Percentiles rank a stretch among this genome's conserved stretches.
Conservation (phyloP, 2,329 filamentous ascomycete species). For the Colletotrichum neosansevieriae region DNA sequence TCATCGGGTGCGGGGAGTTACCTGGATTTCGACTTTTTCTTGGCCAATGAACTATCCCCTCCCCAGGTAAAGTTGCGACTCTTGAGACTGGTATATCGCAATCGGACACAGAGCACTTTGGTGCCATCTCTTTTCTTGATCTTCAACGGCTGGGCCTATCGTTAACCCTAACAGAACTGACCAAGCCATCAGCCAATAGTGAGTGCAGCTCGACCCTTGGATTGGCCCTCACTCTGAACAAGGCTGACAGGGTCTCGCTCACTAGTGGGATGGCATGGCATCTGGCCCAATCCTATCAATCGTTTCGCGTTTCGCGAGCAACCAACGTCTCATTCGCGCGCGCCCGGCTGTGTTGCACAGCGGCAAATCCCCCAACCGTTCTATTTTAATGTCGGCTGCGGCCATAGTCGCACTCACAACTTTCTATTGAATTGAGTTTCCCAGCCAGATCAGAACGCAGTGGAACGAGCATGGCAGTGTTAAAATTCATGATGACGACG, state of each 20-base stretch:
- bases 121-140: too few relatives aligned
- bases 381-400: neutral
- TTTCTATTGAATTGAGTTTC: neutral
- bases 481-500: neutral
- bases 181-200: too few relatives aligned
- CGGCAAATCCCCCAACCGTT: slow-evolving; percentile 2
- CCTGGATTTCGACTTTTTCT: neutral
- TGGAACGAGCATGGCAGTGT: neutral
- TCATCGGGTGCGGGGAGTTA: neutral
- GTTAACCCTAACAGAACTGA: too few relatives aligned
- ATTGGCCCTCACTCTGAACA: neutral
- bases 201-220: too few relatives aligned
- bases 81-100: too few relatives aligned
- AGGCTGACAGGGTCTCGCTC: neutral
- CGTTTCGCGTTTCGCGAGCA: neutral
- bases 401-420: too few relatives aligned
- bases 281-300: neutral
- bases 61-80: neutral
- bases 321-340: neutral
- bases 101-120: too few relatives aligned
- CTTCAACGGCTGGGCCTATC: too few relatives aligned
- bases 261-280: neutral
- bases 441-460: neutral
- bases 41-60: neutral
- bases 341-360: neutral